Percentiles rank a stretch among this genome's conserved stretches.
These are phyloP conservation scores for Colletotrichum siamense DNA, from an alignment of 2,329 filamentous ascomycete genomes.

Conservation along the genomic window DNA sequence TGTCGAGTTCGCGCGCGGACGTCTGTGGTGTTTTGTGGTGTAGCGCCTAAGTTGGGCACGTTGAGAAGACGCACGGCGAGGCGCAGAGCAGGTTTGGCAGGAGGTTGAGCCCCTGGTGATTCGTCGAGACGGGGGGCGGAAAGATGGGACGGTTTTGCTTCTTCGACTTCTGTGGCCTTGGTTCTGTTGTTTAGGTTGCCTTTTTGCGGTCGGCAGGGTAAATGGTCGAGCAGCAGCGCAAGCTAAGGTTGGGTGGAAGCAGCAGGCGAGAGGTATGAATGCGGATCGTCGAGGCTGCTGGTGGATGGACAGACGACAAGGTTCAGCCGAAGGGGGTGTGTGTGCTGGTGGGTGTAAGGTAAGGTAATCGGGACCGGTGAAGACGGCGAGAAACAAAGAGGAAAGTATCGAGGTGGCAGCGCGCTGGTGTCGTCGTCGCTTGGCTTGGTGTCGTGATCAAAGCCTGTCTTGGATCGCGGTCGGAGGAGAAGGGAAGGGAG, in stretches of 20 bases:
- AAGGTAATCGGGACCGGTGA: not conserved
- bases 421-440: not conserved
- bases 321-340: not conserved
- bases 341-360: not conserved
- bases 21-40: not conserved
- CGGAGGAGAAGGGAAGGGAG: not conserved
- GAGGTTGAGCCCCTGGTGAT: conserved; percentile 13
- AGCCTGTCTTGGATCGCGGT: not conserved
- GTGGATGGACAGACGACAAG: not conserved
- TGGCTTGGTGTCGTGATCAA: not conserved
- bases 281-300: not conserved
- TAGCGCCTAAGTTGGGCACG: not conserved
- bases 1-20: conserved; percentile 3
- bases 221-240: not conserved
- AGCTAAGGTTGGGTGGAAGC: not conserved
- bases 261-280: not conserved
- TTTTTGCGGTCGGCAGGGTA: not conserved
- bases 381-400: not conserved
- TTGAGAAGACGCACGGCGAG: not conserved
- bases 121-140: not conserved
- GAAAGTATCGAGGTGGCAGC: not conserved
- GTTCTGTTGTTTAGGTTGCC: not conserved
- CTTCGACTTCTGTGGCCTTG: not conserved
- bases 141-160: conserved; percentile 1
- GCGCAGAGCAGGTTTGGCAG: conserved; percentile 5